These are phyloP conservation scores for Microcos paniculata DNA, from an alignment of 345 rosid genomes.

Conservation along the genomic window DNA sequence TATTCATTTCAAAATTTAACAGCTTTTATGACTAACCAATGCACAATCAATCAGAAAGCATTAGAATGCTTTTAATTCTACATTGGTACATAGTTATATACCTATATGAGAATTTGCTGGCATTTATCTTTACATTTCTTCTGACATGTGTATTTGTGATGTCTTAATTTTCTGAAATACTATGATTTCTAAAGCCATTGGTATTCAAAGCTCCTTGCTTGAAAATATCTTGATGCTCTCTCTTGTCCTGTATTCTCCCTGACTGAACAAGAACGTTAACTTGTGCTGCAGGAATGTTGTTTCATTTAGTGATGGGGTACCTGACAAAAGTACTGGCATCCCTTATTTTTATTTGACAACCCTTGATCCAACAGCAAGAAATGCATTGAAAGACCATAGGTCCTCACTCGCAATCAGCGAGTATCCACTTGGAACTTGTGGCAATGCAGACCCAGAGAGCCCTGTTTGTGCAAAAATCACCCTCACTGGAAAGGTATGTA, in stretches of 20 bases:
- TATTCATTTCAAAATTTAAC: neutral
- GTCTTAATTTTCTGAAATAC: too few relatives aligned
- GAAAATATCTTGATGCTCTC: neutral
- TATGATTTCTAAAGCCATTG: neutral
- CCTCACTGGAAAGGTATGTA: slow-evolving; percentile 77
- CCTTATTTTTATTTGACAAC: slow-evolving; percentile 93
- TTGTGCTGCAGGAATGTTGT: slow-evolving; percentile 70
- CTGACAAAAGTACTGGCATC: slow-evolving; percentile 60
- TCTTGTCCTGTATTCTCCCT: neutral
- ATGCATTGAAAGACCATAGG: slow-evolving; percentile 69
- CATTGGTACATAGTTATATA: neutral
- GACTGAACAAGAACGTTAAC: neutral
- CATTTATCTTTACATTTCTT: neutral
- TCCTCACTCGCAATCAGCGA: slow-evolving; percentile 83
- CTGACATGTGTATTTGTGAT: neutral
- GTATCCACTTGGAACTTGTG: slow-evolving; percentile 89
- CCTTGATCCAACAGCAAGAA: slow-evolving; percentile 91
- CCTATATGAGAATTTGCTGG: neutral
- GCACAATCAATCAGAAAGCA: neutral
- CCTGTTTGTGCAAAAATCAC: slow-evolving; percentile 91
- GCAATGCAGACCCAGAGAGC: slow-evolving; percentile 80
- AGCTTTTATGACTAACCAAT: neutral
- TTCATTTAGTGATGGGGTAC: slow-evolving; percentile 82
- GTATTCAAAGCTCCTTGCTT: neutral
- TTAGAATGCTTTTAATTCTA: neutral